These are phyloP conservation scores for Steccherinum ochraceum DNA, from an alignment of 768 basidiomycete species.

Conservation along the genomic window DNA sequence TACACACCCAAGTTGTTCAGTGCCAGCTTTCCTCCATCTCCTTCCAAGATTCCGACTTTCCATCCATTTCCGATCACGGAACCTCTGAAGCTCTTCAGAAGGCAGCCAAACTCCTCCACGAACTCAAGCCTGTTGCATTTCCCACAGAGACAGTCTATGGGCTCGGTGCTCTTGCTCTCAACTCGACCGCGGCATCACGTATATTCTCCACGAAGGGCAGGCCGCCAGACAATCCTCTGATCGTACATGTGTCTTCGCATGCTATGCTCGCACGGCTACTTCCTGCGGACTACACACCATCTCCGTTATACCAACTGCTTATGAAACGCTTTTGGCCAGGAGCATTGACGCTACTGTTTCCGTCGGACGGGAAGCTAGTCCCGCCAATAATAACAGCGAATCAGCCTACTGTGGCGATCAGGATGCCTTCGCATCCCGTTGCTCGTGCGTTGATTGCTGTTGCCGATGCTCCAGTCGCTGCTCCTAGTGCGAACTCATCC, in stretches of 20 bases:
- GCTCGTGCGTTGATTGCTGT: conserved; percentile 83
- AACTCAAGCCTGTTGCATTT: conserved; percentile 67
- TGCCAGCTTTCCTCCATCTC: conserved; percentile 62
- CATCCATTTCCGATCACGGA: conserved; percentile 41
- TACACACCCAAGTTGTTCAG: conserved; percentile 37
- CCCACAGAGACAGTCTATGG: conserved; percentile 99
- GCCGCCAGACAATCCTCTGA: conserved; percentile 93
- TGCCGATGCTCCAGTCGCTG: conserved; percentile 74
- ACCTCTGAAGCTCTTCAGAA: conserved; percentile 47
- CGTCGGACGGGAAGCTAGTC: conserved; percentile 52
- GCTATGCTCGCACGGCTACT: conserved; percentile 76
- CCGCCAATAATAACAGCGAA: conserved; percentile 75
- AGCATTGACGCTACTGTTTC: conserved; percentile 87
- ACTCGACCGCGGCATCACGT: conserved; percentile 51
- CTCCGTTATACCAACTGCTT: conserved; percentile 62
- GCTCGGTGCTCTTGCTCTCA: conserved; percentile 81
- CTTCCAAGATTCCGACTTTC: conserved; percentile 41
- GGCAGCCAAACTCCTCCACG: conserved; percentile 50
- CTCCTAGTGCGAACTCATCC: conserved; percentile 92
- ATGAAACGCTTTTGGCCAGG: conserved; percentile 94
- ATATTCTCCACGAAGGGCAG: conserved; percentile 90
- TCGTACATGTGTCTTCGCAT: conserved; percentile 88
- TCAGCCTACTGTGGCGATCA: conserved; percentile 78
- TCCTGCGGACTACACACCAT: conserved; percentile 54
- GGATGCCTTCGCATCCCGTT: conserved; percentile 93